These are phyloP conservation scores for Penicillium lagena DNA, from an alignment of 495 filamentous ascomycete genomes.

Conservation along the genomic window DNA sequence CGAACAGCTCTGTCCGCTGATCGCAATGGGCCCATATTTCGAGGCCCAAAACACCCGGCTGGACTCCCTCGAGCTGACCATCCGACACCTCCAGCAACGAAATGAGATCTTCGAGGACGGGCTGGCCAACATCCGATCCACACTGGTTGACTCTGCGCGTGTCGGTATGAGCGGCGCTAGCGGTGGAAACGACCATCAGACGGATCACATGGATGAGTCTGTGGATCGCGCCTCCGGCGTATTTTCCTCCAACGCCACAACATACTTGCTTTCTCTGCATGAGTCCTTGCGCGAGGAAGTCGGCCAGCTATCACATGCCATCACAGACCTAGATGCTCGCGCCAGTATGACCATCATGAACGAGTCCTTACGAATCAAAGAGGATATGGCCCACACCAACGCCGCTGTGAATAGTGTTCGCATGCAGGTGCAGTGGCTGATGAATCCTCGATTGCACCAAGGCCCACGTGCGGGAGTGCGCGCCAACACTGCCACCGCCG, in stretches of 20 bases:
- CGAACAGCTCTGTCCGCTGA: slow-evolving; percentile 48
- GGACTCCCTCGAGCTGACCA: slow-evolving; percentile 48
- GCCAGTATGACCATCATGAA: slow-evolving; percentile 65
- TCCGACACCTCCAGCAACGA: slow-evolving; percentile 50
- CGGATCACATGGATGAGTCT: slow-evolving; percentile 5
- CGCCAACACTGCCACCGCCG: slow-evolving; percentile 6
- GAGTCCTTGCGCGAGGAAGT: slow-evolving; percentile 64
- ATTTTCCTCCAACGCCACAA: slow-evolving; percentile 34
- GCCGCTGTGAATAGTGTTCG: slow-evolving; percentile 57
- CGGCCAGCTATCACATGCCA: slow-evolving; percentile 47
- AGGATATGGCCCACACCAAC: slow-evolving; percentile 61
- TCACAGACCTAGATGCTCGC: slow-evolving; percentile 57
- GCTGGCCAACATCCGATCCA: slow-evolving; percentile 40
- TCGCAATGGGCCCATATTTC: slow-evolving; percentile 53
- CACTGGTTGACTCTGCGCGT: slow-evolving; percentile 30
- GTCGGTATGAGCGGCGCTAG: background rate
- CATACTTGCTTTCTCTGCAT: slow-evolving; percentile 61
- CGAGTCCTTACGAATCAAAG: slow-evolving; percentile 58
- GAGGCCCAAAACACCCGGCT: slow-evolving; percentile 50
- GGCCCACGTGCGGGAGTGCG: slow-evolving; percentile 21
- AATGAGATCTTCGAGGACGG: slow-evolving; percentile 54
- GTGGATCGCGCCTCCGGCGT: slow-evolving; percentile 14
- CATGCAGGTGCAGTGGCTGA: slow-evolving; percentile 66
- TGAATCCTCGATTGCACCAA: slow-evolving; percentile 52
- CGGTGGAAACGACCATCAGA: background rate